A percentile compares a stretch with the other conserved stretches of the same genome.
phyloP scores from a whole-genome alignment of 352 stramenopile species.

The Globisporangium radiosum region DNA sequence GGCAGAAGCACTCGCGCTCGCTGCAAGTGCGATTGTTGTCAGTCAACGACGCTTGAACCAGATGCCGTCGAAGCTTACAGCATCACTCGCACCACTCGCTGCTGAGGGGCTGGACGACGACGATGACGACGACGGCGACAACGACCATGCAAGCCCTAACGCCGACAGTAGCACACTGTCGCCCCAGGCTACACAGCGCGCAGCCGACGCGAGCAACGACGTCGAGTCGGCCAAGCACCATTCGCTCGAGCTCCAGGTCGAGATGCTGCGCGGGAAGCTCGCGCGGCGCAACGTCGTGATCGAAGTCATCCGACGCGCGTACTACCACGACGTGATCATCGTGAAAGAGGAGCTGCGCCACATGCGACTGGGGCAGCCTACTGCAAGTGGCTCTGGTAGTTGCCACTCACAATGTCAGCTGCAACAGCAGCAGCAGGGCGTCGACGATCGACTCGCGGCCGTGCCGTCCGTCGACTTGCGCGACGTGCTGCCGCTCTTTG shows the following conservation, averaged over 20 bases:
- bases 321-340: slow-evolving; percentile 80
- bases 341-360: slow-evolving; percentile 75
- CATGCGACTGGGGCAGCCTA: neutral
- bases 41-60: neutral
- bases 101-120: slow-evolving; percentile 1
- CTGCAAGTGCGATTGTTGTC: neutral
- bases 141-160: neutral
- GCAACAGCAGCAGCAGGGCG: neutral
- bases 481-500: slow-evolving; percentile 62
- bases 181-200: neutral
- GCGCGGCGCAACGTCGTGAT: slow-evolving; percentile 66
- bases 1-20: neutral
- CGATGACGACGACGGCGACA: neutral
- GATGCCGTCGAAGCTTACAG: slow-evolving; percentile 6
- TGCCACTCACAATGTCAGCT: slow-evolving; percentile 1
- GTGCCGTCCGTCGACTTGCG: slow-evolving; percentile 71
- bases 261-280: slow-evolving; percentile 64
- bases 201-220: slow-evolving; percentile 13
- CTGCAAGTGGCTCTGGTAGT: neutral
- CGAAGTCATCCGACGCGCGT: slow-evolving; percentile 65
- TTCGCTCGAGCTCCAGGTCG: slow-evolving; percentile 33
- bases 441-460: slow-evolving; percentile 38
- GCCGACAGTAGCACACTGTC: neutral
- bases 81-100: slow-evolving; percentile 5
- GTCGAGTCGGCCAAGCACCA: slow-evolving; percentile 30